Evolutionary conservation across 2,329 filamentous ascomycete species (phyloP).

Genomic region (Rutstroemia sp.): DNA sequence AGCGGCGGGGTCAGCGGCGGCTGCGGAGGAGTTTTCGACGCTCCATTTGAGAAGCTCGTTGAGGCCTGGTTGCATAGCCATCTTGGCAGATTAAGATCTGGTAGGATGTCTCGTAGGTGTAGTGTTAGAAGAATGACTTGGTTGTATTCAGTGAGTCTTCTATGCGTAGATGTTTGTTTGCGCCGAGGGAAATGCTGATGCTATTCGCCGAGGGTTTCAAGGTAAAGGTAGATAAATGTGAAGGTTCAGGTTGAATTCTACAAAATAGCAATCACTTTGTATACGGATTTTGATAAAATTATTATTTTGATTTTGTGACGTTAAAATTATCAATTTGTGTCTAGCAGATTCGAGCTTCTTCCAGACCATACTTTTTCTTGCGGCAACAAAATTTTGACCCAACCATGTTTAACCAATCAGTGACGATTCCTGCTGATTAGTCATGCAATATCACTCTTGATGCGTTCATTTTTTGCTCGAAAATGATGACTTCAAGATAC

Average conservation of each 20-base stretch:
- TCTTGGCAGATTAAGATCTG: not conserved
- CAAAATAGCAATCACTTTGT: not conserved
- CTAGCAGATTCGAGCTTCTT: not conserved
- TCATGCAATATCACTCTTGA: too few species aligned
- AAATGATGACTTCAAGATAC: too few species aligned
- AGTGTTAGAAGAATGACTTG: not conserved
- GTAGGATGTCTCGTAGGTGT: not conserved
- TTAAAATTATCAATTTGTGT: not conserved
- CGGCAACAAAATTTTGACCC: not conserved
- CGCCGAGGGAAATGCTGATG: not conserved
- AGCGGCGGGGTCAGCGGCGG: conserved; percentile 22
- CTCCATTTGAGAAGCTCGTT: conserved; percentile 31
- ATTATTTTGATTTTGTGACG: not conserved
- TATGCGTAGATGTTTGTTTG: too few species aligned
- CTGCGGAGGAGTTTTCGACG: conserved; percentile 51
- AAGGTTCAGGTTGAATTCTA: not conserved
- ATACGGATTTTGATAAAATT: not conserved
- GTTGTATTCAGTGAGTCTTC: too few species aligned
- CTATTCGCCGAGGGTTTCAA: not conserved
- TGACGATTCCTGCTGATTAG: too few species aligned
- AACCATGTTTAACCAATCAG: too few species aligned
- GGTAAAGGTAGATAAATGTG: too few species aligned
- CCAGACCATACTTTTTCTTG: not conserved
- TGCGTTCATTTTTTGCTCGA: too few species aligned
- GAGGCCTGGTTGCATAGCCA: conserved; percentile 26